Evolutionary conservation across 768 basidiomycete genomes (phyloP), one percentile per base, ranked within the genome.

Genomic region (Tephrocybe sp.): DNA sequence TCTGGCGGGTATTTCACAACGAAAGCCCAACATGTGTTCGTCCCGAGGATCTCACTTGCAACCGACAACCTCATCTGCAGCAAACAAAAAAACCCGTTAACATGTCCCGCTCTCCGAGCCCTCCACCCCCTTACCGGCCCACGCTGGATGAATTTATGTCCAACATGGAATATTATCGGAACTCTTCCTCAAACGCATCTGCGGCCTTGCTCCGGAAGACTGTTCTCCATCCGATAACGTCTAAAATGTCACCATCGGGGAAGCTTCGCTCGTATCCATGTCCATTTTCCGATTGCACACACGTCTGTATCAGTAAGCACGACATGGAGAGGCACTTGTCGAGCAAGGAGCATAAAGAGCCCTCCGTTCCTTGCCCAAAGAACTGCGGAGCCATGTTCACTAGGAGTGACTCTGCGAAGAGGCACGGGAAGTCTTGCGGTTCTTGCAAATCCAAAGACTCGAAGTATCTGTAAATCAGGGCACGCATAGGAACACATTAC

Each of bases 381-480:
- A 21, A 32, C 6, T 59, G 57, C 16, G 57, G 57, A 7, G 27
- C 27, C 8, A 39, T 46, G 34, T 59, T 53, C 28, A 53, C 49
- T 5, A 53, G 54, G 30, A 26, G 28, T 15, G 57, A 59, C 32
- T 53, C 54, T 39, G 54, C 54, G 18, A 56, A 59, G 47, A 52
- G 54, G 16, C 57, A 59, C 30, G 43, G 40, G 3, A 30, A 48
- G 2, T 13, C 27, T n/a, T 39, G 44, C 22, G 32, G 36, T 5
- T 47, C 47, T 34, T 16, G 31, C 21, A 16, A 34, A 6, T 19
- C n/a, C n/a, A 47, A 46, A 28, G 16, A 25, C 28, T 2, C 12
- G 18, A 8, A 37, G 8, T n/a, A n/a, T 12, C 5, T 46, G 4
- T 12, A 37, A 24, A 11, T 32, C n/a, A 21, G n/a, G n/a, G n/a